Conservation (phyloP, 768 basidiomycete genomes). For the Holtermannia corniformis region DNA sequence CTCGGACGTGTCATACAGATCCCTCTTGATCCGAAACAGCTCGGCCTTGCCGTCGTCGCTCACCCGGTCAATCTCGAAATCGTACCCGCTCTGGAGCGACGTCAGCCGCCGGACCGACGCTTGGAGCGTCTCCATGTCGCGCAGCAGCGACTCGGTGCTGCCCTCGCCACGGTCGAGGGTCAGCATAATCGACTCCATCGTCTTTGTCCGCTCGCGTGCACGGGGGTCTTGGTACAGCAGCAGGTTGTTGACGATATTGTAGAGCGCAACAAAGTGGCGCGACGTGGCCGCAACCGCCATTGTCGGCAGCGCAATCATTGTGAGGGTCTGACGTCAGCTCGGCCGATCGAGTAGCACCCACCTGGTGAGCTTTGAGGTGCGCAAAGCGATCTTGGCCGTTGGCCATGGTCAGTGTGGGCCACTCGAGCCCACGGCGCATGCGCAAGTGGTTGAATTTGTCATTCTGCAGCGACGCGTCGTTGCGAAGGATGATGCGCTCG, state of each 20-base stretch:
- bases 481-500: slow-evolving; percentile 82
- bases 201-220: slow-evolving; percentile 66
- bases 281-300: slow-evolving; percentile 79
- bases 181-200: slow-evolving; percentile 70
- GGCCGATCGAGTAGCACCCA: slow-evolving; percentile 34
- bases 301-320: slow-evolving; percentile 69
- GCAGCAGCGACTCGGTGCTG: slow-evolving; percentile 16
- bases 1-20: slow-evolving; percentile 62
- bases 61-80: slow-evolving; percentile 39
- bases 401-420: slow-evolving; percentile 40
- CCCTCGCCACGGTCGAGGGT: slow-evolving; percentile 55
- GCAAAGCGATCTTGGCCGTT: slow-evolving; percentile 18
- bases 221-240: slow-evolving; percentile 82
- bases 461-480: slow-evolving; percentile 72
- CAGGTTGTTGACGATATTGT: slow-evolving; percentile 74
- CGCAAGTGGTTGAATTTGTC: slow-evolving; percentile 93
- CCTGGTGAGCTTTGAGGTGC: slow-evolving; percentile 60
- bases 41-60: slow-evolving; percentile 47
- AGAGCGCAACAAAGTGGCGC: slow-evolving; percentile 71
- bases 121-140: slow-evolving; percentile 50
- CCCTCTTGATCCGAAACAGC: slow-evolving; percentile 59
- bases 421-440: slow-evolving; percentile 46
- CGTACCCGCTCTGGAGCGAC: slow-evolving; percentile 41
- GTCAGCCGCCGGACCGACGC: slow-evolving; percentile 53
- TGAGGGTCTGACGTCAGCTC: slow-evolving; percentile 54